A percentile compares a stretch with the other conserved stretches of the same genome.
Conservation (phyloP, 2,329 filamentous ascomycete genomes). For the Daldinia sp. region DNA sequence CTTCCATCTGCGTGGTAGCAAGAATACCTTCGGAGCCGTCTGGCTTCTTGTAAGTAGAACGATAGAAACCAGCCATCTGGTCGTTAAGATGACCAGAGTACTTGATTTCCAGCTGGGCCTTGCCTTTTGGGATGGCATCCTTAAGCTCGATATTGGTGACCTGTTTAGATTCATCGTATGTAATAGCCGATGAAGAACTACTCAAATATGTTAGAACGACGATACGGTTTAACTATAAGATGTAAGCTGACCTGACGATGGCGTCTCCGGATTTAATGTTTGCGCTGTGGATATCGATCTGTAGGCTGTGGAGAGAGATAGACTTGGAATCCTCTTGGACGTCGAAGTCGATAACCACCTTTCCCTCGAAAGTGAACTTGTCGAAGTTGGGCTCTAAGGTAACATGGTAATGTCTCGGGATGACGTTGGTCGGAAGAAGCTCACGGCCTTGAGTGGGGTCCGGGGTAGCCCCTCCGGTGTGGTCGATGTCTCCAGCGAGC, state of each 20-base stretch:
- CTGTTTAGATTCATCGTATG: constrained; percentile 81
- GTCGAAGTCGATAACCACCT: constrained; percentile 85
- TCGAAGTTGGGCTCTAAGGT: constrained; percentile 91
- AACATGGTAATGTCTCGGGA: constrained; percentile 90
- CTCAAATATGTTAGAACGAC: constrained; percentile 46
- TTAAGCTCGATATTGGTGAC: constrained; percentile 83
- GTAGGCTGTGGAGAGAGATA: constrained; percentile 86
- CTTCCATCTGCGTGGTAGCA: constrained; percentile 95
- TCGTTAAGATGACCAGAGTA: constrained; percentile 85
- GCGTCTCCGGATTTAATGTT: constrained; percentile 70
- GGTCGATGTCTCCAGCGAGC: constrained; percentile 63
- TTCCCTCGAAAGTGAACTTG: constrained; percentile 86
- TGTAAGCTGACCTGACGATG: constrained; percentile 53
- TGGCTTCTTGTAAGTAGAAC: constrained; percentile 87
- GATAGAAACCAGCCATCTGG: constrained; percentile 97
- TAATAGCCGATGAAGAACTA: constrained; percentile 71
- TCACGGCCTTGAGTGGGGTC: constrained; percentile 69
- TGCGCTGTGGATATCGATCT: constrained; percentile 82
- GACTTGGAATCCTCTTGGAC: constrained; percentile 84
- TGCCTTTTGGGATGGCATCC: constrained; percentile 75
- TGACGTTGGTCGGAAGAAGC: constrained; percentile 89
- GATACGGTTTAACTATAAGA: constrained; percentile 1
- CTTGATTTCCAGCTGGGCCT: constrained; percentile 78
- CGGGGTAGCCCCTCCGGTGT: constrained; percentile 64
- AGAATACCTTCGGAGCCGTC: constrained; percentile 83